Conservation (phyloP, 495 filamentous ascomycete genomes). For the Alectoria sarmentosa region DNA sequence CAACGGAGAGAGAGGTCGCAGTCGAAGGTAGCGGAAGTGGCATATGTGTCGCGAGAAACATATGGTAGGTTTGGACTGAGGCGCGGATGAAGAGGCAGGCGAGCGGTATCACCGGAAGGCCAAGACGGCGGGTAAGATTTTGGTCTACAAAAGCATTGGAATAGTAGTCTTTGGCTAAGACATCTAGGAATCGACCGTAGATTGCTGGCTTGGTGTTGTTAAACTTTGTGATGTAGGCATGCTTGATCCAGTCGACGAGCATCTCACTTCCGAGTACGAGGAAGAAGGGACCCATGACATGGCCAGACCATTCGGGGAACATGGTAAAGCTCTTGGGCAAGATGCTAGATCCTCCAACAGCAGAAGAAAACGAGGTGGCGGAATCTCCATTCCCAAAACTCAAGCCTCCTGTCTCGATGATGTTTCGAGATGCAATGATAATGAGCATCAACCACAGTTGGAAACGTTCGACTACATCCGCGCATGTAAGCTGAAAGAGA, state of each 20-base stretch:
- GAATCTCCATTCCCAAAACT: conserved; percentile 35
- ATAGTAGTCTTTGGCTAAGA: conserved; percentile 96
- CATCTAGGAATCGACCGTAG: conserved; percentile 82
- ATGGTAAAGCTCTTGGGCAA: conserved; percentile 83
- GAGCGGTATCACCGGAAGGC: conserved; percentile 85
- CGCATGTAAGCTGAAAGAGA: conserved; percentile 91
- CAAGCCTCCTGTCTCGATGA: conserved; percentile 81
- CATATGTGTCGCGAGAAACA: conserved; percentile 86
- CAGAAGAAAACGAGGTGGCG: conserved; percentile 41
- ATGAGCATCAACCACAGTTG: conserved; percentile 95
- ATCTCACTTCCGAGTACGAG: conserved; percentile 93
- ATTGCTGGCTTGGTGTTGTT: conserved; percentile 90
- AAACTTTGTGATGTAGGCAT: conserved; percentile 96
- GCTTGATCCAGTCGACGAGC: conserved; percentile 96
- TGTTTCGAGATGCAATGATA: conserved; percentile 91
- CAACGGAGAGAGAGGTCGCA: conserved; percentile 55
- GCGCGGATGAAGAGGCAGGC: conserved; percentile 94
- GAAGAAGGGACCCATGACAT: conserved; percentile 85
- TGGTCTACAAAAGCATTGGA: conserved; percentile 90
- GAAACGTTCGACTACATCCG: conserved; percentile 94
- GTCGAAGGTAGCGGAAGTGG: conserved; percentile 65
- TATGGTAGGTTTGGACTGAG: conserved; percentile 93
- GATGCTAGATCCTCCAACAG: conserved; percentile 52
- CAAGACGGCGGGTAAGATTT: conserved; percentile 80
- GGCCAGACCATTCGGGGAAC: conserved; percentile 77